Conservation (phyloP, 1,139 yeast genomes). For the Suhomyces ambrosiae region DNA sequence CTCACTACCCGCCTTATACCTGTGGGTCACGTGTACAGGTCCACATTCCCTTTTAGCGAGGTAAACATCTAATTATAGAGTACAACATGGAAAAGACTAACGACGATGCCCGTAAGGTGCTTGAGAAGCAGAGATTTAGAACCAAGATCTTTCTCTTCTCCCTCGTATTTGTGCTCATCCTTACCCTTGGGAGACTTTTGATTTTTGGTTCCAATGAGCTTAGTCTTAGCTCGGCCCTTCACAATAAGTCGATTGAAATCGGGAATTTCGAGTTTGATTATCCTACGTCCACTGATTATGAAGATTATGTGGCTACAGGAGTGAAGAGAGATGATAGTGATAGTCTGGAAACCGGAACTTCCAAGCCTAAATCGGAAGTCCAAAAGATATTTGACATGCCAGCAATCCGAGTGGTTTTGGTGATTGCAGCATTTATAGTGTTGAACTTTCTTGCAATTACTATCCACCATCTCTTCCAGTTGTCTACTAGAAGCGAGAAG, state of each 20-base stretch:
- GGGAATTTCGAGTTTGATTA: neutral
- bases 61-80: conserved; percentile 6
- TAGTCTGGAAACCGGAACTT: conserved; percentile 1
- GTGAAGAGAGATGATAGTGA: conserved; percentile 11
- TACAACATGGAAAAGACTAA: conserved; percentile 6
- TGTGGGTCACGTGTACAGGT: too few relatives aligned
- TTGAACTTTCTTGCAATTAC: conserved; percentile 39
- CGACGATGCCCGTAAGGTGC: conserved; percentile 2
- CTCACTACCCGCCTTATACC: too few relatives aligned
- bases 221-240: neutral
- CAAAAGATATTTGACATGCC: conserved; percentile 17
- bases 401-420: conserved; percentile 29
- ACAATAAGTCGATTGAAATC: neutral
- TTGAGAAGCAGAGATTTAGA: conserved; percentile 11
- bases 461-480: conserved; percentile 39
- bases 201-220: conserved; percentile 1
- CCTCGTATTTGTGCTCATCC: conserved; percentile 2
- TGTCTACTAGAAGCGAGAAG: conserved; percentile 31
- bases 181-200: conserved; percentile 4
- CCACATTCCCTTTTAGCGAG: too few relatives aligned
- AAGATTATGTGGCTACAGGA: conserved; percentile 2
- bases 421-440: conserved; percentile 32
- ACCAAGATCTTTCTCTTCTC: conserved; percentile 8
- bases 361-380: conserved; percentile 11
- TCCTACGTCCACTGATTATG: neutral